Base-by-base conservation (phyloP, 768 basidiomycete genomes). In the Termitomyces heimii region DNA sequence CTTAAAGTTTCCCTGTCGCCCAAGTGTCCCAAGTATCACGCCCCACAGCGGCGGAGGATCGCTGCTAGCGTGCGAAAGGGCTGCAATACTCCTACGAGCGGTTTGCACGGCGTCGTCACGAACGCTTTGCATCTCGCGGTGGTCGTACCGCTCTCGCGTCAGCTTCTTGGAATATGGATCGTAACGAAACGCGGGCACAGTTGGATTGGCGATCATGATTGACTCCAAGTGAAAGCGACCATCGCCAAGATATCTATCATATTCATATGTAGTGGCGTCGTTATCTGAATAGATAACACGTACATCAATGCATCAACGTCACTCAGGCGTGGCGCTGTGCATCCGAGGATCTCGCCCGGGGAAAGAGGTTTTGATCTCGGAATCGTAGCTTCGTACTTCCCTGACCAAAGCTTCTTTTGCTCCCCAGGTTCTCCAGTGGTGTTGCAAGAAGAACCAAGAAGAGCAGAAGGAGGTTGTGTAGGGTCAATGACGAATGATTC, bases 121-220 rank as follows among this genome's bases (percentile, higher is more conserved):
- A 39, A 87, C 72, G 0, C 70, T 66, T 47, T 86, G 82, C 97
- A 99, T 99, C 73, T 94, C 88, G 9, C 74, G 70, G 65, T 98
- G 94, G 63, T 93, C 82, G 63, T 98, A 99, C 4, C 85, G 80
- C 68, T 99, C 97, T 57, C 93, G 76, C 1, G 97, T 98, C 51
- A 99, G 79, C 67, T 94, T 97, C 71, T 99, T 99, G 22, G 94
- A 92, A 71, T 98, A 99, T 4, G 97, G 97, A 67, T 98, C 97
- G 71, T 98, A 99, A 22, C 97, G 85, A 74, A 97, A 99, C 0
- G 97, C 95, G 12, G 97, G 94, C 18, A 98, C 80, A 31, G 81
- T 71, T 0, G 97, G 97, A 69, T 99, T 99, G n/a, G 94, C 94
- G 58, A 99, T 97, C 97, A 99, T 99, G 69, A 98, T 94, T 14